These are phyloP conservation scores for Colletotrichum cordylinicola DNA, from an alignment of 2,329 filamentous ascomycete genomes.

Conservation along the genomic window DNA sequence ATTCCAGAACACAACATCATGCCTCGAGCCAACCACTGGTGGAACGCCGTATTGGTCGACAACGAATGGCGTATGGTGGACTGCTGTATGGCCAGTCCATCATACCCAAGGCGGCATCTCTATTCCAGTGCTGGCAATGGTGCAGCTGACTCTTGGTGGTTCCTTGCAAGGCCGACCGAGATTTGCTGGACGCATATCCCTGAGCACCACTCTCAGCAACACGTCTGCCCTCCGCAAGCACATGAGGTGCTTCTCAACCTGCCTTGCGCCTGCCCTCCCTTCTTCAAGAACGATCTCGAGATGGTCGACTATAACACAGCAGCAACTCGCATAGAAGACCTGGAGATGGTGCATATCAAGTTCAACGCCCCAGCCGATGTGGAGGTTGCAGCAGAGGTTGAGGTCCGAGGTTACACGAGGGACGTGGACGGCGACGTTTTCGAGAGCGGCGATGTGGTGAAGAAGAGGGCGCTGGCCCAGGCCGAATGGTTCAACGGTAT, in stretches of 20 bases:
- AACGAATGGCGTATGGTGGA: slow-evolving; percentile 97
- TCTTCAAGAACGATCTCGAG: slow-evolving; percentile 81
- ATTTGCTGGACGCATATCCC: slow-evolving; percentile 97
- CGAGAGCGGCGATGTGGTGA: slow-evolving; percentile 86
- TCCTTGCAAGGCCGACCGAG: slow-evolving; percentile 86
- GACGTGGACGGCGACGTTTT: slow-evolving; percentile 92
- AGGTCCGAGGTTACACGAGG: slow-evolving; percentile 78
- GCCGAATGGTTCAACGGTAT: slow-evolving; percentile 87
- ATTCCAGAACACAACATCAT: slow-evolving; percentile 79
- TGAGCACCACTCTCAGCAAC: slow-evolving; percentile 85
- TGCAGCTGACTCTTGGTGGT: slow-evolving; percentile 88
- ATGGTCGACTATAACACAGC: slow-evolving; percentile 93
- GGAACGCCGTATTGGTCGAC: slow-evolving; percentile 94
- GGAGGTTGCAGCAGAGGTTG: slow-evolving; percentile 91
- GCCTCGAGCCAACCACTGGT: slow-evolving; percentile 94
- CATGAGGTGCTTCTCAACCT: slow-evolving; percentile 86
- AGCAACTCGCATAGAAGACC: slow-evolving; percentile 81
- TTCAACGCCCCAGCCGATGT: slow-evolving; percentile 88
- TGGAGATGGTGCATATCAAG: slow-evolving; percentile 92
- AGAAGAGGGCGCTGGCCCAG: slow-evolving; percentile 87
- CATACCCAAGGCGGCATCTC: slow-evolving; percentile 78
- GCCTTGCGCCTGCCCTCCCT: slow-evolving; percentile 84
- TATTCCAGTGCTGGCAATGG: slow-evolving; percentile 78
- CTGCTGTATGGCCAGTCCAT: slow-evolving; percentile 88
- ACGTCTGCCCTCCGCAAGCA: slow-evolving; percentile 87